A percentile compares a stretch with the other conserved stretches of the same genome.
These are phyloP conservation scores for Blastocystis sp. DNA, from an alignment of 352 stramenopile genomes.

Conservation along the genomic window DNA sequence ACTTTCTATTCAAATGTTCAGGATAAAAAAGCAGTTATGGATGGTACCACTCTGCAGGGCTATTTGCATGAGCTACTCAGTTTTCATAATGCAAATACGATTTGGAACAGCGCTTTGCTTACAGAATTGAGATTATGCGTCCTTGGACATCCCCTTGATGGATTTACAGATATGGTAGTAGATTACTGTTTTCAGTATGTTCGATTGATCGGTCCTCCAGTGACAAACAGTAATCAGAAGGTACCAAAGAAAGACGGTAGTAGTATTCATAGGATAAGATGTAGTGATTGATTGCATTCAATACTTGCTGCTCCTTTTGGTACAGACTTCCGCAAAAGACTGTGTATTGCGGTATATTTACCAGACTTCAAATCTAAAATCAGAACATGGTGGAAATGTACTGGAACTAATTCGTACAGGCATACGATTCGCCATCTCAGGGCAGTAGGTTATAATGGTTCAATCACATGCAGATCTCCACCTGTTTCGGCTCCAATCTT, in stretches of 20 bases:
- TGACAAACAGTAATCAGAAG: background rate
- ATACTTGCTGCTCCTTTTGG: background rate
- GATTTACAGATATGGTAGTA: slow-evolving; percentile 17
- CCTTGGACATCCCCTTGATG: background rate
- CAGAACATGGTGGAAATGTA: background rate
- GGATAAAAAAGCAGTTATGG: background rate
- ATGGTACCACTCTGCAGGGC: background rate
- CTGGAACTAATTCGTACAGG: slow-evolving; percentile 3
- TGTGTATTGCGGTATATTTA: background rate
- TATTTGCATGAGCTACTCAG: background rate
- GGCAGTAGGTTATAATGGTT: background rate
- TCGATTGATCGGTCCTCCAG: background rate
- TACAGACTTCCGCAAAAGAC: background rate
- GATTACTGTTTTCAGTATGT: slow-evolving; percentile 42
- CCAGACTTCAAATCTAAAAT: background rate
- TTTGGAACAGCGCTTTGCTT: slow-evolving; percentile 18
- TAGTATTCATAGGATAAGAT: background rate
- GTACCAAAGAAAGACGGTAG: slow-evolving; percentile 4
- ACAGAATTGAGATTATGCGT: background rate
- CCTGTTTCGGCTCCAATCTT: background rate
- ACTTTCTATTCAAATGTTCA: background rate
- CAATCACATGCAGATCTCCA: background rate
- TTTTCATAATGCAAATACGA: background rate
- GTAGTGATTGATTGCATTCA: slow-evolving; percentile 9
- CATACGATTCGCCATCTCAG: background rate